Percentiles rank a stretch among this genome's conserved stretches.
phyloP scores from a whole-genome alignment of 176 grass and related monocot genomes.

The Guadua angustifolia region DNA sequence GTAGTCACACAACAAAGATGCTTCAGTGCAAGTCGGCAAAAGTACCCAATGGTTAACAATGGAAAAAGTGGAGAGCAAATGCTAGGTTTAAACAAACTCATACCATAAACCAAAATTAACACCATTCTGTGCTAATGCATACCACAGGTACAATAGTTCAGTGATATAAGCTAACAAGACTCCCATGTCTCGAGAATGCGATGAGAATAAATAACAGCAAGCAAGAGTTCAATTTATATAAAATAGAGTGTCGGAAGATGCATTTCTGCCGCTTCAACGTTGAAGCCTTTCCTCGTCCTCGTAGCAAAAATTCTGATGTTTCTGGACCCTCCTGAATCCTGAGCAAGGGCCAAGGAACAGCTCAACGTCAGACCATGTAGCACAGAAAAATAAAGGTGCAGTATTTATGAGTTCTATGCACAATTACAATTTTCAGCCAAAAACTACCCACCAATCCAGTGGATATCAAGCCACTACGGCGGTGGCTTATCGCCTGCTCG shows the following conservation, averaged over 20 bases:
- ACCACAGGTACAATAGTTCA: neutral
- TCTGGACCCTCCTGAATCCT: neutral
- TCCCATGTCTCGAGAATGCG: neutral
- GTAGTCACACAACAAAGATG: no score
- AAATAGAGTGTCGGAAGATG: neutral
- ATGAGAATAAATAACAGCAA: neutral
- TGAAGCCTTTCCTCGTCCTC: neutral
- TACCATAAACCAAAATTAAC: neutral
- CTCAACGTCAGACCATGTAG: neutral
- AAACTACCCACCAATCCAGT: conserved; percentile 14
- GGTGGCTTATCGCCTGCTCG: conserved; percentile 51
- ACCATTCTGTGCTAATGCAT: neutral
- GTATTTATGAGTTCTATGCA: neutral
- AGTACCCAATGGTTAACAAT: neutral
- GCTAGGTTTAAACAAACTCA: neutral
- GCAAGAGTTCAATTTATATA: neutral
- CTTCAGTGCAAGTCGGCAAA: neutral
- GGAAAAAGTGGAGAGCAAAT: neutral
- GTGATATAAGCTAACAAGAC: neutral
- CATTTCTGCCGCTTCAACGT: neutral
- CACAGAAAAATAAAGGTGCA: neutral
- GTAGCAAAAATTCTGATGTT: neutral
- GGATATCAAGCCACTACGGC: neutral
- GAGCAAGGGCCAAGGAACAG: neutral
- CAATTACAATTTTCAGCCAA: neutral